A percentile compares a stretch with the other conserved stretches of the same genome.
These are phyloP conservation scores for Artemisia argyi DNA, from an alignment of 129 eudicot species.

Conservation along the genomic window DNA sequence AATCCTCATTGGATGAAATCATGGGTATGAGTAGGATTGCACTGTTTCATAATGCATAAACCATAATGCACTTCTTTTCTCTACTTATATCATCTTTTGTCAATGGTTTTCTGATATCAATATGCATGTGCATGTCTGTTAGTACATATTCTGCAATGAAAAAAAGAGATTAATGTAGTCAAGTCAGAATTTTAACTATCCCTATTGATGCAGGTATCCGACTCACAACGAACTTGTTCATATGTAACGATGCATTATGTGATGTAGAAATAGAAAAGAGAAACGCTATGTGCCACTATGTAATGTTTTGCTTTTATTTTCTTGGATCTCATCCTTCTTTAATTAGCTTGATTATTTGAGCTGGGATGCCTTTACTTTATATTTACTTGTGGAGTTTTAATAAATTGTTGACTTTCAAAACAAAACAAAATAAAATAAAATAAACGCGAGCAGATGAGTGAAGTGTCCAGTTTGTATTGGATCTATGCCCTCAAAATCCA, in stretches of 20 bases:
- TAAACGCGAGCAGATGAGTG: conserved; percentile 6
- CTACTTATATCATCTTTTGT: conserved; percentile 15
- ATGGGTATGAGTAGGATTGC: conserved; percentile 34
- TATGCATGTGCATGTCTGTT: conserved; percentile 12
- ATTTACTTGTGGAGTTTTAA: too few relatives aligned
- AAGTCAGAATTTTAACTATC: conserved; percentile 14
- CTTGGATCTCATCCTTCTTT: too few relatives aligned
- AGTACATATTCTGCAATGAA: conserved; percentile 25
- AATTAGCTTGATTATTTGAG: too few relatives aligned
- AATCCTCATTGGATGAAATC: conserved; percentile 17
- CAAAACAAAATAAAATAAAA: too few relatives aligned
- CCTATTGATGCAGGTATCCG: conserved; percentile 20
- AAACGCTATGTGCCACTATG: neutral
- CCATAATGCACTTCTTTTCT: neutral
- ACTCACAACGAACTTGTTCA: conserved; percentile 32
- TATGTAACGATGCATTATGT: conserved; percentile 18
- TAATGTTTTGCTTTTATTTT: too few relatives aligned
- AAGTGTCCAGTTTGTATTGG: conserved; percentile 12
- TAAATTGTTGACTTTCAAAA: too few relatives aligned
- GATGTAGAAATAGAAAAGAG: conserved; percentile 15
- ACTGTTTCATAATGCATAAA: conserved; percentile 9
- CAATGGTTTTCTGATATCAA: conserved; percentile 25
- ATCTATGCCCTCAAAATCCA: conserved; percentile 26
- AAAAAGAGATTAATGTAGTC: conserved; percentile 13
- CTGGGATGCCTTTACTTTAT: too few relatives aligned